Evolutionary conservation across 345 rosid genomes (phyloP), one percentile per base, ranked within the genome.

Genomic region (Durio zibethinus): DNA sequence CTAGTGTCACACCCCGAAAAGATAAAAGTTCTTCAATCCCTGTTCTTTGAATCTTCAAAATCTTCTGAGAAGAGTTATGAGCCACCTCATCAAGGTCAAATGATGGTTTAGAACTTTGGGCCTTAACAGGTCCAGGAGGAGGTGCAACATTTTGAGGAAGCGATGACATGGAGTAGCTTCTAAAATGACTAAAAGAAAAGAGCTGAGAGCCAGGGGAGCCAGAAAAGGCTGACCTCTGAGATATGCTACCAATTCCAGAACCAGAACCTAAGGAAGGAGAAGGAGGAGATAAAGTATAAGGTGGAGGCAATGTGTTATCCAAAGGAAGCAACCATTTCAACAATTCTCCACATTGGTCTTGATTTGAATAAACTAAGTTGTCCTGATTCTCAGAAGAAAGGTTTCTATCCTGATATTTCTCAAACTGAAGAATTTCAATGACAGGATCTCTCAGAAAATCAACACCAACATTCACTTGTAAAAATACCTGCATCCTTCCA

Each of bases 141-240:
- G 92, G 86, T 77, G 82, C 63, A 81, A 83, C 80, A 86, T 72
- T 90, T 82, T 93, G 99, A 75, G 99, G 98, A 60, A 94, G 87
- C 61, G 99, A 82, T 57, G 99, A 97, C 99, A 97, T 94, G 70
- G 98, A 97, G 83, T 97, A 94, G 84, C 96, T 97, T 88, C 98
- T 89, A 81, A 94, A 87, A 86, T 97, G 88, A 77, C 92, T 87
- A 73, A 89, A 89, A 71, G 99, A 92, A 56, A 94, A 89, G 82
- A 97, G 90, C 75, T 91, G 98, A 79, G 98, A 90, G 75, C 97
- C 84, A 79, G 97, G 84, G 80, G 94, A 82, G 60, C 61, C 45
- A 66, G 90, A 77, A 72, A 77, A 48, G 23, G 86, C 79, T 73
- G 95, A 77, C 84, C 83, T 91, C 69, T 86, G 87, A 74, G 93